A percentile compares a stretch with the other conserved stretches of the same genome.
Conservation (phyloP, 192 early-diverging fungal species). For the Dissophora ornata region DNA sequence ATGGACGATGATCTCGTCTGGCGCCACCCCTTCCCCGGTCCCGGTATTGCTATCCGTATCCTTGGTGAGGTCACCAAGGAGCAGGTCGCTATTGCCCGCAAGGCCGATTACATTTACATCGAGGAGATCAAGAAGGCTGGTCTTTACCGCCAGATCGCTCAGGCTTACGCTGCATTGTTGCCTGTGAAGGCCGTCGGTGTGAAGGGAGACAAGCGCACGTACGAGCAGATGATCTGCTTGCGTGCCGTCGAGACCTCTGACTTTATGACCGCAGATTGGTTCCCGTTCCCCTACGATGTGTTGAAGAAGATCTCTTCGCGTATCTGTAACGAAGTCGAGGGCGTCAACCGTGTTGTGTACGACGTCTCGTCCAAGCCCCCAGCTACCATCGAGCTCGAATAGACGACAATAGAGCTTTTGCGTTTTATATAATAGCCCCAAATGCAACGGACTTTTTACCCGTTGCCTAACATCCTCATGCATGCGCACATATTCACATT, state of each 20-base stretch:
- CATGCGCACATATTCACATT: too few relatives aligned
- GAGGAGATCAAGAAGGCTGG: slow-evolving; percentile 99
- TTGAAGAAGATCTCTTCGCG: slow-evolving; percentile 93
- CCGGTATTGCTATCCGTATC: slow-evolving; percentile 98
- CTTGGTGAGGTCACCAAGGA: slow-evolving; percentile 93
- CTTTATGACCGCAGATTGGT: slow-evolving; percentile 99
- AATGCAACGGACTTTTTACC: too few relatives aligned
- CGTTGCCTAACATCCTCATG: too few relatives aligned
- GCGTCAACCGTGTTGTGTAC: slow-evolving; percentile 97
- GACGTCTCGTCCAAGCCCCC: slow-evolving; percentile 98
- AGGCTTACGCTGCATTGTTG: slow-evolving; percentile 96
- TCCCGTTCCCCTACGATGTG: slow-evolving; percentile 86
- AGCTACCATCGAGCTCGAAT: slow-evolving; percentile 98
- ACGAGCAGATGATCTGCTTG: slow-evolving; percentile 98
- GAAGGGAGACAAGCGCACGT: slow-evolving; percentile 99
- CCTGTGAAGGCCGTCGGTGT: slow-evolving; percentile 97
- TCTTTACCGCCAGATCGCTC: slow-evolving; percentile 95
- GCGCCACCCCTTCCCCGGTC: slow-evolving; percentile 99
- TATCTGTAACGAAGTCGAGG: slow-evolving; percentile 99
- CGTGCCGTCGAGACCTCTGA: slow-evolving; percentile 96
- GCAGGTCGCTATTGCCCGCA: slow-evolving; percentile 95
- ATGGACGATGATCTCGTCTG: slow-evolving; percentile 96
- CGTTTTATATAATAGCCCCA: too few relatives aligned
- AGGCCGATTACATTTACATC: slow-evolving; percentile 98
- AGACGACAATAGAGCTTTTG: too few relatives aligned